Evolutionary conservation across 345 rosid species (phyloP).

Genomic region (thale cress (Arabidopsis thaliana)): TAIR10.1 NC_003070.9:21732001-21732500

Average conservation of each 20-base stretch:
- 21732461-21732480: slow-evolving; percentile 15
- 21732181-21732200: too few relatives aligned
- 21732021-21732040: too few relatives aligned
- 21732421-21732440: not conserved
- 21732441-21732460: slow-evolving; percentile 20
- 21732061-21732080: too few relatives aligned
- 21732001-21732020: too few relatives aligned
- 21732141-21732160: too few relatives aligned
- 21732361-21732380: not conserved
- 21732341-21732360: not conserved
- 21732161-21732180: too few relatives aligned
- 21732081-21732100: too few relatives aligned
- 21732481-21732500: slow-evolving; percentile 26
- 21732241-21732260: not conserved
- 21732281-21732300: not conserved
- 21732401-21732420: slow-evolving; percentile 26
- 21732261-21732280: not conserved
- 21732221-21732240: too few relatives aligned
- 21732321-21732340: not conserved
- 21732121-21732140: too few relatives aligned
- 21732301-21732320: slow-evolving; percentile 14
- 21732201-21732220: too few relatives aligned
- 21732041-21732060: too few relatives aligned
- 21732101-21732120: too few relatives aligned
- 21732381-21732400: not conserved